Percentiles rank a stretch among this genome's conserved stretches.
These are phyloP conservation scores for Fusarium duplospermum DNA, from an alignment of 2,329 filamentous ascomycete genomes.

Conservation along the genomic window DNA sequence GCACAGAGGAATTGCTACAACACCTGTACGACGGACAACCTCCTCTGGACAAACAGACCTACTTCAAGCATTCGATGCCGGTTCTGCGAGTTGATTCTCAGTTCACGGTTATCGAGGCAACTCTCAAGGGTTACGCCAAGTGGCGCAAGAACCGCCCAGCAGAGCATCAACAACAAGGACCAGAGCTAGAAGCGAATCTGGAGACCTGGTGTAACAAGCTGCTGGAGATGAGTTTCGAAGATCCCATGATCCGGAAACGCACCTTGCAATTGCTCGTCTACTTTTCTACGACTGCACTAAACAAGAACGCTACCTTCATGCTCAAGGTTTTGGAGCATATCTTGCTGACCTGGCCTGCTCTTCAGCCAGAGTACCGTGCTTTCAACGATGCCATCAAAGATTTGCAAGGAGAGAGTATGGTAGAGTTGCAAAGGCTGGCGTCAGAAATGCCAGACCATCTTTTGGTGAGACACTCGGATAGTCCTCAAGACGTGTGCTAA, in stretches of 20 bases:
- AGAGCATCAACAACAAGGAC: constrained; percentile 62
- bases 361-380: constrained; percentile 75
- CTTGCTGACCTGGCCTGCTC: constrained; percentile 81
- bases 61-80: constrained; percentile 77
- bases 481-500: constrained; percentile 9
- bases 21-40: constrained; percentile 79
- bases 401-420: constrained; percentile 84
- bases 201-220: constrained; percentile 79
- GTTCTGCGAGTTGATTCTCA: constrained; percentile 87
- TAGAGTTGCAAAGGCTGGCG: constrained; percentile 89
- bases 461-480: constrained; percentile 62
- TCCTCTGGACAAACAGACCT: constrained; percentile 71
- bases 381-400: constrained; percentile 93
- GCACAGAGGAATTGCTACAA: constrained; percentile 79
- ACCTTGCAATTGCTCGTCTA: constrained; percentile 85
- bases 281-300: constrained; percentile 83
- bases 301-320: constrained; percentile 83
- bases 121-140: constrained; percentile 87
- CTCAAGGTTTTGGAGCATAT: constrained; percentile 92
- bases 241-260: constrained; percentile 85
- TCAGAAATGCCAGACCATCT: constrained; percentile 93
- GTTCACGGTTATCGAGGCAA: constrained; percentile 88
- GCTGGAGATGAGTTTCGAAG: constrained; percentile 79
- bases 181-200: constrained; percentile 70
- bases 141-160: constrained; percentile 65